Percentiles rank a stretch among this genome's conserved stretches.
Evolutionary conservation across 1,284 basidiomycete species (phyloP).

Genomic region (Cronartium quercuum): DNA sequence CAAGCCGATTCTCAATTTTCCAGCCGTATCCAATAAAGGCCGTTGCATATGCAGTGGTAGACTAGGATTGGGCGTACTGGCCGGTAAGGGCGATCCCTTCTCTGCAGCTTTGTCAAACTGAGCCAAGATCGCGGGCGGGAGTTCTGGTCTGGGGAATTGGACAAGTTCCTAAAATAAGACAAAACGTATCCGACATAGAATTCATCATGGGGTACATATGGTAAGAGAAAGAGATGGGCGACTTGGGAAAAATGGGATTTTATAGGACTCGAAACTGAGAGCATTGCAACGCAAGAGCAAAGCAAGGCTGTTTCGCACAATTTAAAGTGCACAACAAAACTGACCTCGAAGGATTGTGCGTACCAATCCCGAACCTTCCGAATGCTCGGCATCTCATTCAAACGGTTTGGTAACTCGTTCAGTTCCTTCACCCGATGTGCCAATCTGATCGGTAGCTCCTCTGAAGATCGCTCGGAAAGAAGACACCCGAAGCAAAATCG

Average conservation of each 20-base stretch:
- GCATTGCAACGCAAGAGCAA: background rate
- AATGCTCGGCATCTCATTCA: conserved; percentile 87
- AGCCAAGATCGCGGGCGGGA: conserved; percentile 63
- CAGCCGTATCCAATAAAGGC: conserved; percentile 22
- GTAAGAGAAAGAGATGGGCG: background rate
- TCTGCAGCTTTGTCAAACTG: conserved; percentile 54
- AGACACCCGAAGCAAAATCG: background rate
- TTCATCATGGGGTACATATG: background rate
- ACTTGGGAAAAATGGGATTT: background rate
- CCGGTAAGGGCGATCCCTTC: conserved; percentile 54
- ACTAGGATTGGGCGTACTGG: conserved; percentile 66
- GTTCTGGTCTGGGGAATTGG: conserved; percentile 66
- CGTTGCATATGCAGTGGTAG: conserved; percentile 50
- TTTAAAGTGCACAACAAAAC: conserved; percentile 44
- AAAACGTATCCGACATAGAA: background rate
- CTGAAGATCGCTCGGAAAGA: conserved; percentile 50
- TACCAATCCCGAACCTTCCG: conserved; percentile 98
- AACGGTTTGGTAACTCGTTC: conserved; percentile 84
- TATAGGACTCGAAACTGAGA: background rate
- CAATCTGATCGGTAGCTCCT: conserved; percentile 87
- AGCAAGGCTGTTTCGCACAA: background rate
- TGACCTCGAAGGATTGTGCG: conserved; percentile 91
- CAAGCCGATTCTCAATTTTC: conserved; percentile 20
- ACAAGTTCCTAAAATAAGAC: conserved; percentile 67
- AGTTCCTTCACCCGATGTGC: conserved; percentile 96